Base-by-base conservation (phyloP, 140 eudicot genomes). In the Bidens hawaiensis region DNA sequence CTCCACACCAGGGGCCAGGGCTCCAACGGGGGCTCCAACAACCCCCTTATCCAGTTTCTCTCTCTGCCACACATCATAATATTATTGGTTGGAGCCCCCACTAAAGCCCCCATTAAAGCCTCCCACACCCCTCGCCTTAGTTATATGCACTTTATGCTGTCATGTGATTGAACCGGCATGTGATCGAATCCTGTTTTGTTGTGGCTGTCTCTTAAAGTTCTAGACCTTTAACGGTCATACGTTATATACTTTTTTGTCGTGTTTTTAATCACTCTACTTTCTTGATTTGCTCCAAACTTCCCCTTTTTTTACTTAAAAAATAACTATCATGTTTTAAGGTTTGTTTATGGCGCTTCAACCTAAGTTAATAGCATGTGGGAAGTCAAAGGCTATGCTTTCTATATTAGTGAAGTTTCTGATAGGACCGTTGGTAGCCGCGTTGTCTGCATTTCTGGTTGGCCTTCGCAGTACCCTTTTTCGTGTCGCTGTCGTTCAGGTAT, bases 331-430 rank as follows among this genome's bases (percentile, higher is more conserved):
- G 10, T 55, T 33, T 31, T 23, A 55, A 73, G 78, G 78, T 55
- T 73, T 73, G 45, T 73, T 73, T 33, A 73, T 73, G 78, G 78
- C 78, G 0, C 78, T 73, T 46, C 78, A 73, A 65, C 78, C 78
- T 6, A 73, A 73, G 72, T n/a, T 73, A 19, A 64, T 73, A 55
- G 54, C 72, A 9, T 73, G 78, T 31, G 67, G 67, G 36, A 73
- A 25, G 56, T 45, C 72, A 23, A 56, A 65, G 54, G 78, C 72
- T 23, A 6, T 41, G 25, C 4, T 73, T 7, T 59, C 78, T 17
- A 56, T 48, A 40, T 53, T 52, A 2, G 55, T 56, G 46, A 65
- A 58, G 62, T 73, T 73, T 64, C n/a, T 73, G 6, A 16, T 73
- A 73, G 78, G 78, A 64, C 78, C 78, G 1, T 0, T 65, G 17